These are phyloP conservation scores for Colletotrichum nymphaeae DNA, from an alignment of 2,329 filamentous ascomycete genomes.

Conservation along the genomic window DNA sequence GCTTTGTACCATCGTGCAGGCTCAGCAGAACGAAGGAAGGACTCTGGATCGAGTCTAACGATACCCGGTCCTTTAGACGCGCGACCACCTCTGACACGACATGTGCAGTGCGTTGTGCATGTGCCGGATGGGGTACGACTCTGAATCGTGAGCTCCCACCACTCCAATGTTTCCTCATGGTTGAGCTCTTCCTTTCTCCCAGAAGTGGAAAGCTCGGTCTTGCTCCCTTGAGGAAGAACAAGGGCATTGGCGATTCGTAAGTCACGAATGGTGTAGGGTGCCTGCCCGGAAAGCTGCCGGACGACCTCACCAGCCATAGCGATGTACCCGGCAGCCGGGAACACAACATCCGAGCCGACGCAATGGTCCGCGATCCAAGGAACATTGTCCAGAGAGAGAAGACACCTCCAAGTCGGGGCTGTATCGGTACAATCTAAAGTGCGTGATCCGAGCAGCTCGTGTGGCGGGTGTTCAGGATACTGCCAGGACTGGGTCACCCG, in stretches of 20 bases:
- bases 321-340: slow-evolving; percentile 56
- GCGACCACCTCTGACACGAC: background rate
- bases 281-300: background rate
- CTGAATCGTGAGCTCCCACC: slow-evolving; percentile 19
- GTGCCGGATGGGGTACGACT: background rate
- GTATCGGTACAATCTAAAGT: slow-evolving; percentile 43
- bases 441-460: slow-evolving; percentile 45
- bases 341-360: slow-evolving; percentile 51
- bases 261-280: background rate
- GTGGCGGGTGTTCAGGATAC: slow-evolving; percentile 37
- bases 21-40: background rate
- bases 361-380: slow-evolving; percentile 60
- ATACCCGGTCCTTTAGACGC: background rate
- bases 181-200: background rate
- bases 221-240: background rate
- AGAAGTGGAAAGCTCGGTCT: background rate
- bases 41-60: background rate
- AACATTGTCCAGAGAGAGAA: slow-evolving; percentile 49
- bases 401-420: slow-evolving; percentile 54
- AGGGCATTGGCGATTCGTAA: slow-evolving; percentile 9
- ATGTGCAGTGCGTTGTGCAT: slow-evolving; percentile 9
- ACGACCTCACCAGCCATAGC: slow-evolving; percentile 47
- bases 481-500: slow-evolving; percentile 40
- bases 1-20: slow-evolving; percentile 7
- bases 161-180: background rate